Percentiles rank a stretch among this genome's conserved stretches.
Evolutionary conservation across 106 monocot genomes (phyloP).

Genomic region (Dactylorhiza incarnata): DNA sequence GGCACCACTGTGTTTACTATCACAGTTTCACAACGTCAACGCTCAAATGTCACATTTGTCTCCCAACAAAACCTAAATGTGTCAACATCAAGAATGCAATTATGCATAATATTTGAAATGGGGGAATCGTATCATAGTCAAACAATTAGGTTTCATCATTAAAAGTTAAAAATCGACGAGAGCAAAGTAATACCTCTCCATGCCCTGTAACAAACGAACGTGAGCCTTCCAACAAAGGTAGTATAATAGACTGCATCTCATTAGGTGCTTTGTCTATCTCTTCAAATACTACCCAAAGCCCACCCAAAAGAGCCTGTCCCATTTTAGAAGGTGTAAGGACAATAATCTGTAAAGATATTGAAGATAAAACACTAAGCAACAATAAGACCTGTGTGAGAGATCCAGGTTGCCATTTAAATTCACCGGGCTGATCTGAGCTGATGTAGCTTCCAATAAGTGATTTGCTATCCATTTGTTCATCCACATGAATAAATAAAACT

Average conservation of each 20-base stretch:
- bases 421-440: constrained; percentile 82
- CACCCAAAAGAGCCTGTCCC: constrained; percentile 61
- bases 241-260: constrained; percentile 76
- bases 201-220: constrained; percentile 61
- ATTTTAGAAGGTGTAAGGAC: constrained; percentile 2
- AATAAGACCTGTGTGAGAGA: constrained; percentile 80
- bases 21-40: too few relatives aligned
- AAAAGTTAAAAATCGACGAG: neutral
- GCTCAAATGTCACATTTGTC: too few relatives aligned
- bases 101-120: neutral
- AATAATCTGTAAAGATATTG: neutral
- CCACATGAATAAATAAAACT: constrained; percentile 95
- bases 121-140: neutral
- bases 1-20: too few relatives aligned
- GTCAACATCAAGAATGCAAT: neutral
- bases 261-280: constrained; percentile 92
- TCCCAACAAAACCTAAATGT: neutral
- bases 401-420: constrained; percentile 95
- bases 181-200: constrained; percentile 51
- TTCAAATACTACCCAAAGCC: constrained; percentile 90
- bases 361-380: constrained; percentile 2
- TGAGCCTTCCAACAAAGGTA: constrained; percentile 90
- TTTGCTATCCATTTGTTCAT: constrained; percentile 95
- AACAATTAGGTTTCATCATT: neutral
- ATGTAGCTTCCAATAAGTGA: constrained; percentile 84